These are phyloP conservation scores for Rugonectria rugulosa DNA, from an alignment of 2,329 filamentous ascomycete species.

Conservation along the genomic window DNA sequence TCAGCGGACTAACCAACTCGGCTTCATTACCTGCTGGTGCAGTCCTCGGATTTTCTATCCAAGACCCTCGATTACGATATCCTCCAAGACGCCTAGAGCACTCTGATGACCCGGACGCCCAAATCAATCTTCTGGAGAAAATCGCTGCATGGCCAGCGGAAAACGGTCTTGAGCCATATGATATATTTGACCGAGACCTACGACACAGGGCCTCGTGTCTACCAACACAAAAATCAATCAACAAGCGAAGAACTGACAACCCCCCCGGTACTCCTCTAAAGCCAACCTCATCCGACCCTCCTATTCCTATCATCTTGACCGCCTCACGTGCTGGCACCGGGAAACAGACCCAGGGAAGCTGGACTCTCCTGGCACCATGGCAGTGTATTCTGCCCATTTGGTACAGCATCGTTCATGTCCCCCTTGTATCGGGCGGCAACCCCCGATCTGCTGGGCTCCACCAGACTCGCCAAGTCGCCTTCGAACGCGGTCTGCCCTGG, in stretches of 20 bases:
- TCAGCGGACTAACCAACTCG: constrained; percentile 70
- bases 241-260: constrained; percentile 73
- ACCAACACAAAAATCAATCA: constrained; percentile 81
- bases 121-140: constrained; percentile 60
- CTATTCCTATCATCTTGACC: constrained; percentile 79
- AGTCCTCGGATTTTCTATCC: constrained; percentile 74
- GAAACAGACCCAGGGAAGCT: constrained; percentile 69
- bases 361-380: constrained; percentile 90
- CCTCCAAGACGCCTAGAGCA: constrained; percentile 68
- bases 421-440: constrained; percentile 80
- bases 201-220: constrained; percentile 71
- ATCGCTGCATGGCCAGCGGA: constrained; percentile 76
- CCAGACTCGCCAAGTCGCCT: constrained; percentile 80
- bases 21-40: constrained; percentile 73
- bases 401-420: constrained; percentile 85
- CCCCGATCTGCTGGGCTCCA: constrained; percentile 83
- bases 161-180: constrained; percentile 51
- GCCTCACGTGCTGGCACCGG: constrained; percentile 60
- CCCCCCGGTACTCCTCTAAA: constrained; percentile 69
- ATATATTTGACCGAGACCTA: constrained; percentile 72
- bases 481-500: constrained; percentile 80
- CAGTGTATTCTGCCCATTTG: constrained; percentile 86
- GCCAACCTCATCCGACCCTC: constrained; percentile 68
- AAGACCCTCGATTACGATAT: constrained; percentile 82
- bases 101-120: constrained; percentile 47